These are phyloP conservation scores for Papiliotrema laurentii DNA, from an alignment of 1,284 basidiomycete species.

Conservation along the genomic window DNA sequence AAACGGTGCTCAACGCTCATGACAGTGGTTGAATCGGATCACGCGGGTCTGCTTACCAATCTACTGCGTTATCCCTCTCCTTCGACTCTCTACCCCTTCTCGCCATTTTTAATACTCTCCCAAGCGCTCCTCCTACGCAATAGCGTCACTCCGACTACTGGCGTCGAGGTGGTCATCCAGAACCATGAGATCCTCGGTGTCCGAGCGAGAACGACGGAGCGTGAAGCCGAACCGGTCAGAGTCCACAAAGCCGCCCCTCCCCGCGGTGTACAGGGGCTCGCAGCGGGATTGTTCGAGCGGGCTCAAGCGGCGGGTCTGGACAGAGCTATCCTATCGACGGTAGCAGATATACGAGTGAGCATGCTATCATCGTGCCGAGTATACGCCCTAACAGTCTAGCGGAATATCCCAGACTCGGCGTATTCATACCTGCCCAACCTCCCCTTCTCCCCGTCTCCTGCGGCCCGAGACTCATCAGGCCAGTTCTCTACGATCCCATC, in stretches of 20 bases:
- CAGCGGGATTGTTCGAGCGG: slow-evolving; percentile 44
- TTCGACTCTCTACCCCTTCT: slow-evolving; percentile 44
- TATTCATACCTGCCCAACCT: slow-evolving; percentile 41
- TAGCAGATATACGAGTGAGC: slow-evolving; percentile 42
- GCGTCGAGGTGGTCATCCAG: slow-evolving; percentile 69
- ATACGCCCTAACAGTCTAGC: slow-evolving; percentile 51
- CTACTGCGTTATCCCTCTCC: slow-evolving; percentile 73
- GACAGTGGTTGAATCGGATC: slow-evolving; percentile 76
- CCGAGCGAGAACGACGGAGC: slow-evolving; percentile 38
- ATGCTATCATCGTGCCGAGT: not conserved
- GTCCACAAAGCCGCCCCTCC: slow-evolving; percentile 2
- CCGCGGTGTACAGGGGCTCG: slow-evolving; percentile 35
- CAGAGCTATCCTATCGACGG: slow-evolving; percentile 44
- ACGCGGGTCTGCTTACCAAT: slow-evolving; percentile 72
- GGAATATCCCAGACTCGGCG: slow-evolving; percentile 67
- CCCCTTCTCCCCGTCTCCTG: slow-evolving; percentile 32
- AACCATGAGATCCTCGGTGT: slow-evolving; percentile 73
- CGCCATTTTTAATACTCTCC: slow-evolving; percentile 62
- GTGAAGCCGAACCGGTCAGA: not conserved
- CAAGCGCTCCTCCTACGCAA: slow-evolving; percentile 76
- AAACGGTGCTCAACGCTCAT: slow-evolving; percentile 2
- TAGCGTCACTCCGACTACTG: slow-evolving; percentile 65
- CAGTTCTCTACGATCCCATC: slow-evolving; percentile 33
- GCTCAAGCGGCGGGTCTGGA: slow-evolving; percentile 48
- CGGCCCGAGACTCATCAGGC: slow-evolving; percentile 13